Percentiles rank a stretch among this genome's conserved stretches.
phyloP scores from a whole-genome alignment of 805 yeast species.

The Metschnikowia cubensis region DNA sequence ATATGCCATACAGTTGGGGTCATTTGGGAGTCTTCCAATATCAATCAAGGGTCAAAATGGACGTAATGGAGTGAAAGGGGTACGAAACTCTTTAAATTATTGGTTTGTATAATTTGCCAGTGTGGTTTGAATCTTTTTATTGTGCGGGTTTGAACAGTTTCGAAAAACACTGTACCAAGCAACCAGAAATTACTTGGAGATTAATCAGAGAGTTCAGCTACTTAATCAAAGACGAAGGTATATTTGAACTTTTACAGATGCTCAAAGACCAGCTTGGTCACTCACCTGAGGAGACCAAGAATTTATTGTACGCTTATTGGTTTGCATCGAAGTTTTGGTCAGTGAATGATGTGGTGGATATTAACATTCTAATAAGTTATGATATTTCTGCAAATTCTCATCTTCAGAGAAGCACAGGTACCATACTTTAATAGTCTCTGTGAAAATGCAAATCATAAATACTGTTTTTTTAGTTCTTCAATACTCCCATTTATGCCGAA shows the following conservation, averaged over 20 bases:
- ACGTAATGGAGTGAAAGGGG: too few relatives aligned
- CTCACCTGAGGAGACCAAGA: conserved; percentile 86
- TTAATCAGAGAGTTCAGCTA: conserved; percentile 87
- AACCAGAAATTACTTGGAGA: conserved; percentile 90
- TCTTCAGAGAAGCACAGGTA: not conserved
- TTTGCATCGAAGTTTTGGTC: conserved; percentile 88
- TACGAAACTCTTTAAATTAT: too few relatives aligned
- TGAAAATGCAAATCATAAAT: not conserved
- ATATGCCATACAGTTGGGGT: too few relatives aligned
- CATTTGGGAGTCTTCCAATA: too few relatives aligned
- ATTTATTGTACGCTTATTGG: conserved; percentile 82
- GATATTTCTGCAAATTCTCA: not conserved
- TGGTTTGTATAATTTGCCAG: too few relatives aligned
- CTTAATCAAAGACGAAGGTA: conserved; percentile 91
- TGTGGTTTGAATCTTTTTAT: too few relatives aligned
- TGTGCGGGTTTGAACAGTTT: too few relatives aligned
- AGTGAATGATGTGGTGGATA: conserved; percentile 77
- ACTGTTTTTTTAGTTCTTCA: too few relatives aligned
- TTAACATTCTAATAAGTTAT: conserved; percentile 28
- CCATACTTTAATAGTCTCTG: not conserved
- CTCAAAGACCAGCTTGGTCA: conserved; percentile 95
- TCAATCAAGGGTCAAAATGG: too few relatives aligned
- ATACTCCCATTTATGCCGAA: too few relatives aligned
- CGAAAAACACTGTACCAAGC: too few relatives aligned
- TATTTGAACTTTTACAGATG: conserved; percentile 90